phyloP scores from a whole-genome alignment of 1,139 yeast genomes.

The Geotrichum klebahnii region DNA sequence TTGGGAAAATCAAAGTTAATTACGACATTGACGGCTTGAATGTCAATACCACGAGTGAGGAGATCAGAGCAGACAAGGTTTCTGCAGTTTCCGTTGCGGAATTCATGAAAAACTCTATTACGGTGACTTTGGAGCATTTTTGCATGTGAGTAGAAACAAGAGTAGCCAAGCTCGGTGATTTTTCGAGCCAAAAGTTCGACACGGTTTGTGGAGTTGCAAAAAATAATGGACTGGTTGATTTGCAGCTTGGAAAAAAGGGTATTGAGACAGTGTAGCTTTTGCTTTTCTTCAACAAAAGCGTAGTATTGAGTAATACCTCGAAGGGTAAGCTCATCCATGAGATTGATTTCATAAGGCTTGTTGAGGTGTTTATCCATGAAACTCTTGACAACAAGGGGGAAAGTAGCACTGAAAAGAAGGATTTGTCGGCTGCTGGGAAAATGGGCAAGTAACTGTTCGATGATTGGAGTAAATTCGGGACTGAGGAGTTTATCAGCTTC shows the following conservation, averaged over 20 bases:
- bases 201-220: conserved; percentile 93
- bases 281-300: conserved; percentile 95
- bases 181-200: conserved; percentile 93
- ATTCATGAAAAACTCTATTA: conserved; percentile 96
- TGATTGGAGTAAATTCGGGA: conserved; percentile 81
- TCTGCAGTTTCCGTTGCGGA: conserved; percentile 96
- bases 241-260: conserved; percentile 90
- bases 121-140: conserved; percentile 97
- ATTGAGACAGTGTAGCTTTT: conserved; percentile 91
- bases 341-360: conserved; percentile 90
- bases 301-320: conserved; percentile 96
- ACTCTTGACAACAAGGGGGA: conserved; percentile 88
- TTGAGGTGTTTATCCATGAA: conserved; percentile 89
- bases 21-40: conserved; percentile 97
- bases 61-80: conserved; percentile 95
- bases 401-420: conserved; percentile 87
- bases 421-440: conserved; percentile 83
- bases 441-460: conserved; percentile 79
- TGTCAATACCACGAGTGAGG: conserved; percentile 97
- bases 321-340: conserved; percentile 95
- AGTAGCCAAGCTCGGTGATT: conserved; percentile 92
- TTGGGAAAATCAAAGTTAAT: conserved; percentile 98
- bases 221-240: conserved; percentile 92
- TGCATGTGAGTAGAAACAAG: conserved; percentile 96
- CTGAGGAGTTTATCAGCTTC: conserved; percentile 97